Evolutionary conservation across 169 alveolate species (phyloP), one percentile per base, ranked within the genome.

Genomic region (Cyclospora cayetanensis): DNA sequence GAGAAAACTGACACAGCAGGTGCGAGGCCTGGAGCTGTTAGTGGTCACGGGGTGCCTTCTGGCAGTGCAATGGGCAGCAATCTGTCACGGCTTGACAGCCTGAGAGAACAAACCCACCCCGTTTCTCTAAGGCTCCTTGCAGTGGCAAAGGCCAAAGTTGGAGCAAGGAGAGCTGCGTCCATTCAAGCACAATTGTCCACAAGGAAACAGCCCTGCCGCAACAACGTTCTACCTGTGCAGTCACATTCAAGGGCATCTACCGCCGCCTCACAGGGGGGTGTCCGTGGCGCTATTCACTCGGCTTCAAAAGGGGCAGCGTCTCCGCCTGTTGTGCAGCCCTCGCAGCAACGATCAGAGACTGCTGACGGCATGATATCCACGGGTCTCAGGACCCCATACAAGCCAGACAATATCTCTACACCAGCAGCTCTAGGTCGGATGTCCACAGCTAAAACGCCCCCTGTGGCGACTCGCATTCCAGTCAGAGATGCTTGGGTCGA

Each of bases 1-100:
- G 18, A 66, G 31, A 25, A 43, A 63, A 43, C 43, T 34, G 43
- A 27, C 42, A 20, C 68, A 42, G 43, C 86, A 72, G 60, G 60
- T 1, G 84, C 53, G 39, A 72, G 41, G 60, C 53, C 77, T 37
- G 83, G 39, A 35, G 55, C 83, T 34, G 55, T n/a, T n/a, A n/a
- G n/a, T n/a, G n/a, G n/a, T n/a, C n/a, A n/a, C n/a, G n/a, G n/a
- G n/a, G n/a, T n/a, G n/a, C n/a, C n/a, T n/a, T n/a, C n/a, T n/a
- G n/a, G n/a, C 76, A 12, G 76, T 41, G 5, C 5, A 37, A 25
- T 15, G 20, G 60, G 37, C 76, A n/a, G 76, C 60, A 15, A 46
- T 9, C 60, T 11, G 60, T 15, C 9, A 15, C 60, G 15, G 60
- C 60, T n/a, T n/a, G 15, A 15, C 60, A 46, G 60, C 60, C 9